These are phyloP conservation scores for Clitopilus hobsonii DNA, from an alignment of 768 basidiomycete species.

Conservation along the genomic window DNA sequence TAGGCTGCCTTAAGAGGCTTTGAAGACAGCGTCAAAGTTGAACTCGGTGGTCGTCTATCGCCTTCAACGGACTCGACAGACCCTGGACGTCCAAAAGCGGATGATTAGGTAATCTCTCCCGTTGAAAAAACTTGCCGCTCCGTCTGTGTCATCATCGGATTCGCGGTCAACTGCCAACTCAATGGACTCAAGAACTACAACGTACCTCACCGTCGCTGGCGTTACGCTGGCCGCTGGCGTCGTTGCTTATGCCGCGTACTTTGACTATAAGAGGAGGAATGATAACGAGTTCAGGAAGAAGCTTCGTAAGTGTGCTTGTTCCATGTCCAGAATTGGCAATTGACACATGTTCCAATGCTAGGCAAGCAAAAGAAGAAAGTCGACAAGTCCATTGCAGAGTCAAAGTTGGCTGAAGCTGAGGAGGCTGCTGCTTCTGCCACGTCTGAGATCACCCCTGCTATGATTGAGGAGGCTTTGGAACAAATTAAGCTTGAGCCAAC, in stretches of 20 bases:
- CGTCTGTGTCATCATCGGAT: background rate
- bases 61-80: conserved; percentile 1
- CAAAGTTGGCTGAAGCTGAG: conserved; percentile 33
- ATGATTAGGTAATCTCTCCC: background rate
- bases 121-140: conserved; percentile 3
- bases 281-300: conserved; percentile 84
- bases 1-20: conserved; percentile 12
- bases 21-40: background rate
- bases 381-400: conserved; percentile 57
- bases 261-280: conserved; percentile 91
- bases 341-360: conserved; percentile 26
- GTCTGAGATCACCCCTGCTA: conserved; percentile 38
- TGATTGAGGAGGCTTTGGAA: conserved; percentile 60
- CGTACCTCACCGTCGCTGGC: conserved; percentile 39
- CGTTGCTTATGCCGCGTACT: conserved; percentile 85
- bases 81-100: conserved; percentile 1
- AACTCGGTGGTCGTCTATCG: background rate
- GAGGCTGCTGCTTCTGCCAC: conserved; percentile 18
- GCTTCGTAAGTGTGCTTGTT: conserved; percentile 57
- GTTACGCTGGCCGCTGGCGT: conserved; percentile 52
- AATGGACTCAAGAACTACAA: conserved; percentile 36
- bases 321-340: conserved; percentile 7
- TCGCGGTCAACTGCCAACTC: conserved; percentile 10
- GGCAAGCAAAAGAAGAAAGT: conserved; percentile 92
- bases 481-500: conserved; percentile 64